These are phyloP conservation scores for Botrytis porri DNA, from an alignment of 2,329 filamentous ascomycete species.

Conservation along the genomic window DNA sequence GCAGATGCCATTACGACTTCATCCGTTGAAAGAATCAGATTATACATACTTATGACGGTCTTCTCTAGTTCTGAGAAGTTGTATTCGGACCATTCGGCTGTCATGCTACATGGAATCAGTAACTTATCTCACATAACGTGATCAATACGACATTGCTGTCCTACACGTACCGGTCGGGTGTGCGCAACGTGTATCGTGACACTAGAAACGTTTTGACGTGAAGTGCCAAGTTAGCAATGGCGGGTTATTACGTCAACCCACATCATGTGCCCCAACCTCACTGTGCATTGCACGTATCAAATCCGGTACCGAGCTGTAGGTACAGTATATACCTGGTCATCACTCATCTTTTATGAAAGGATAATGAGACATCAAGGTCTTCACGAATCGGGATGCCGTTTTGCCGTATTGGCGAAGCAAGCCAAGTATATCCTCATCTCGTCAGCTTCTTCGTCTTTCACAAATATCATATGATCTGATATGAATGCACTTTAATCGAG, in stretches of 20 bases:
- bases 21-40: not conserved
- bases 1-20: not conserved
- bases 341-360: not conserved
- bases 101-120: not conserved
- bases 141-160: not conserved
- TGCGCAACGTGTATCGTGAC: not conserved
- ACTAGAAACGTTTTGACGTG: not conserved
- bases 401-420: conserved; percentile 4
- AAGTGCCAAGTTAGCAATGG: not conserved
- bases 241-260: not conserved
- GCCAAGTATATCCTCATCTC: conserved; percentile 7
- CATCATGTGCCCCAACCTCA: not conserved
- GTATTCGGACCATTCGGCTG: not conserved
- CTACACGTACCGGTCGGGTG: not conserved
- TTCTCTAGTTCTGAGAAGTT: not conserved
- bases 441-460: not conserved
- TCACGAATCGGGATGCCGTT: not conserved
- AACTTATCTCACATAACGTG: not conserved
- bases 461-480: not conserved
- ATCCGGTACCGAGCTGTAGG: not conserved
- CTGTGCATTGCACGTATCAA: not conserved
- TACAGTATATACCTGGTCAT: not conserved
- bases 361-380: not conserved
- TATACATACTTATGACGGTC: not conserved
- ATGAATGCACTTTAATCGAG: not conserved